Conservation (phyloP, 2,329 filamentous ascomycete genomes). For the Ascochyta lentis region DNA sequence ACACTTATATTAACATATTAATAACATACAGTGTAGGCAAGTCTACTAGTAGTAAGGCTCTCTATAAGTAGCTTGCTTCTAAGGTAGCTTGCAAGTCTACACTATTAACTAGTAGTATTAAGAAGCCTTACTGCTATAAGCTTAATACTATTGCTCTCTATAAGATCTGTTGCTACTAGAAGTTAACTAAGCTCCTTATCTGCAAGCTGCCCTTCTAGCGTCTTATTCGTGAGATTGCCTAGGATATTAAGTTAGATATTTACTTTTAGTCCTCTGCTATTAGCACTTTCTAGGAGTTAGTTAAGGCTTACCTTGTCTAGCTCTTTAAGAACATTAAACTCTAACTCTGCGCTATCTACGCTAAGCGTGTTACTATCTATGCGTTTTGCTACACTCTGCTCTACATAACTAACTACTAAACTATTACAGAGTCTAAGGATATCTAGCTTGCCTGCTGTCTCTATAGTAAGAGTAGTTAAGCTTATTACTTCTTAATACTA, state of each 20-base stretch:
- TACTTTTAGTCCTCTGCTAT: too few relatives aligned
- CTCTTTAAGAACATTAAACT: slow-evolving; percentile 97
- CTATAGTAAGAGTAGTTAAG: slow-evolving; percentile 62
- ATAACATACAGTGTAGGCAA: slow-evolving; percentile 64
- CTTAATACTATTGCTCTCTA: slow-evolving; percentile 54
- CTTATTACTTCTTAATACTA: slow-evolving; percentile 29
- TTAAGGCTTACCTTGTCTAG: slow-evolving; percentile 75
- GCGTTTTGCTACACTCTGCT: slow-evolving; percentile 19
- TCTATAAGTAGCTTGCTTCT: slow-evolving; percentile 96
- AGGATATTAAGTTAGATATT: slow-evolving; percentile 46
- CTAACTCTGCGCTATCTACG: slow-evolving; percentile 81
- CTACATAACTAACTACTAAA: slow-evolving; percentile 25
- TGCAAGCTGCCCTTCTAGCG: too few relatives aligned
- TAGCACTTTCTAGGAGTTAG: too few relatives aligned
- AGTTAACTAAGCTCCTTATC: slow-evolving; percentile 46
- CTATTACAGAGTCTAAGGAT: slow-evolving; percentile 82
- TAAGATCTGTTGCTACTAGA: too few relatives aligned
- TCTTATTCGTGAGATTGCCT: too few relatives aligned
- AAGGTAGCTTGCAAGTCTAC: slow-evolving; percentile 99
- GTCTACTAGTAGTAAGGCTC: slow-evolving; percentile 75
- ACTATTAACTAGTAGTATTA: slow-evolving; percentile 82
- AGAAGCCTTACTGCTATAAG: slow-evolving; percentile 64
- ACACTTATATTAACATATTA: slow-evolving; percentile 5
- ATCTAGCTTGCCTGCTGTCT: slow-evolving; percentile 81
- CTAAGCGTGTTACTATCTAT: slow-evolving; percentile 88